These are phyloP conservation scores for Fusarium lyarnte DNA, from an alignment of 2,329 filamentous ascomycete species.

Conservation along the genomic window DNA sequence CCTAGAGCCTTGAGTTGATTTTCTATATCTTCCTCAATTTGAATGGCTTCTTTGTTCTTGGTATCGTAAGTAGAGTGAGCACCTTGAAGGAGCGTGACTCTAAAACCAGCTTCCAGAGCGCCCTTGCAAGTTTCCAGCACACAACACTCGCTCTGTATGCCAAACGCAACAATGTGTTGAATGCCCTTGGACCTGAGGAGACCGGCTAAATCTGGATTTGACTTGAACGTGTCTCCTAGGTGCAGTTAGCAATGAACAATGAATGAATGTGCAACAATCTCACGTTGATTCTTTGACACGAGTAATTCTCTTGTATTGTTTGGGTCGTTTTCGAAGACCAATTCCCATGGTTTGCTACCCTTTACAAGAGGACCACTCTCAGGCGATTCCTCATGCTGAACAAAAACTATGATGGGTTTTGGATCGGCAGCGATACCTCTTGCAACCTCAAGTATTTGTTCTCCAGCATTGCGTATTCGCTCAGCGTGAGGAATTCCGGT, in stretches of 20 bases:
- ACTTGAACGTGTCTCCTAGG: constrained; percentile 19
- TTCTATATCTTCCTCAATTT: constrained; percentile 11
- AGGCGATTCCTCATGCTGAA: constrained; percentile 22
- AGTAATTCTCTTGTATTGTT: background rate
- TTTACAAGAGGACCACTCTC: constrained; percentile 4
- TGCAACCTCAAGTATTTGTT: background rate
- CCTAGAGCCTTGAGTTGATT: background rate
- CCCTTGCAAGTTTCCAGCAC: constrained; percentile 23
- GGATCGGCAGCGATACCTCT: background rate
- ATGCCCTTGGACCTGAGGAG: constrained; percentile 1
- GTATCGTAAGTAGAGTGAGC: constrained; percentile 25
- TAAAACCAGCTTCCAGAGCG: constrained; percentile 18
- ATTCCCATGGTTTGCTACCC: constrained; percentile 8
- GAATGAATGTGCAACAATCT: background rate
- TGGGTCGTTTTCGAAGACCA: constrained; percentile 2
- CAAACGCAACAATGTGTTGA: constrained; percentile 16
- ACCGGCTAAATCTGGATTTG: constrained; percentile 1
- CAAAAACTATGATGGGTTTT: constrained; percentile 12
- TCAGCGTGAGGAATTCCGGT: constrained; percentile 9
- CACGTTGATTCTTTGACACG: constrained; percentile 11
- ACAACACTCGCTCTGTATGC: constrained; percentile 27
- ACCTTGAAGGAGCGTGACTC: constrained; percentile 13
- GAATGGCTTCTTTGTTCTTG: background rate
- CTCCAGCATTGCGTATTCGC: constrained; percentile 1
- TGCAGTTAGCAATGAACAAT: background rate